phyloP scores from a whole-genome alignment of 2,329 filamentous ascomycete species.

The Calonectria pseudoreteaudii region DNA sequence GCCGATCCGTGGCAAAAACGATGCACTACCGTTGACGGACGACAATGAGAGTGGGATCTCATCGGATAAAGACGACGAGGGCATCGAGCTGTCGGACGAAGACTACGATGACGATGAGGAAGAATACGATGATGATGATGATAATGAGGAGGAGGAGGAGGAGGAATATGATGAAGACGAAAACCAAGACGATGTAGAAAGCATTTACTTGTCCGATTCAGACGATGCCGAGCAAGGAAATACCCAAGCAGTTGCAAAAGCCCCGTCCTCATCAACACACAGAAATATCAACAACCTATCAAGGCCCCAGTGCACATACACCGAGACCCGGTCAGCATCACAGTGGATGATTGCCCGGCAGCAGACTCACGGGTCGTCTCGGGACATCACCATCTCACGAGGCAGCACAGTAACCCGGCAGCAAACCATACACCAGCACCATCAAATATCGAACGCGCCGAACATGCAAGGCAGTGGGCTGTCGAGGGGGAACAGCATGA shows the following conservation, averaged over 20 bases:
- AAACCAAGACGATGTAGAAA: conserved; percentile 33
- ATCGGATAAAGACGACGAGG: conserved; percentile 11
- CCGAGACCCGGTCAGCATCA: conserved; percentile 35
- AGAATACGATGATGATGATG: conserved; percentile 2
- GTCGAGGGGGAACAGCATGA: conserved; percentile 36
- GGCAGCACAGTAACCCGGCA: conserved; percentile 34
- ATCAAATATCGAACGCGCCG: conserved; percentile 8
- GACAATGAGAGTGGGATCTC: conserved; percentile 6
- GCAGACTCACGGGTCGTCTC: conserved; percentile 18
- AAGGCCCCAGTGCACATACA: conserved; percentile 27
- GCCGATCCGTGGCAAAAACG: not conserved
- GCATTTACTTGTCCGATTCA: conserved; percentile 34
- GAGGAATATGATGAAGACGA: not conserved
- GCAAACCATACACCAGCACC: conserved; percentile 35
- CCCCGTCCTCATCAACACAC: not conserved
- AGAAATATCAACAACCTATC: conserved; percentile 8
- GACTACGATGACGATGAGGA: conserved; percentile 3
- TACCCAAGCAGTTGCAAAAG: not conserved
- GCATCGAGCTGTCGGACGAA: conserved; percentile 22
- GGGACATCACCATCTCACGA: conserved; percentile 27
- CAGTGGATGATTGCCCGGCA: conserved; percentile 36
- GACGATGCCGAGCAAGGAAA: conserved; percentile 11
- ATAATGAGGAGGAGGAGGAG: not conserved
- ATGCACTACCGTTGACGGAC: not conserved
- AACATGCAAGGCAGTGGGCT: conserved; percentile 3